Evolutionary conservation across 345 rosid species (phyloP).

Genomic region (Eucalyptus shirleyi): DNA sequence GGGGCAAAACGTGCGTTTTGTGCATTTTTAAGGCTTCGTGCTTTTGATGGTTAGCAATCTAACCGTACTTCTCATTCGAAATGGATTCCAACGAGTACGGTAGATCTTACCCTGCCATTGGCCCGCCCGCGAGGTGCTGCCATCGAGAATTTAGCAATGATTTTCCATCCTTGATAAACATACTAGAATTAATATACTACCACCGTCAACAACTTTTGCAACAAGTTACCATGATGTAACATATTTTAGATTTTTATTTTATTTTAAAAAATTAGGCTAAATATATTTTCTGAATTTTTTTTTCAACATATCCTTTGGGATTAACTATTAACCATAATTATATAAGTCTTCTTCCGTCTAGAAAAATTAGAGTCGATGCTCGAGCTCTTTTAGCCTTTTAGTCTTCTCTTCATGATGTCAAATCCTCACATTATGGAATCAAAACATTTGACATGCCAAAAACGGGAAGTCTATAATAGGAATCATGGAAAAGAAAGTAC

Average conservation of each 20-base stretch:
- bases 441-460: background rate
- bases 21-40: background rate
- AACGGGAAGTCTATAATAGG: background rate
- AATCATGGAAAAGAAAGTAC: too few relatives aligned
- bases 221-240: too few relatives aligned
- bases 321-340: background rate
- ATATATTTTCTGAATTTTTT: too few relatives aligned
- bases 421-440: background rate
- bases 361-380: background rate
- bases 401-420: background rate
- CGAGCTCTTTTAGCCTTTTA: background rate
- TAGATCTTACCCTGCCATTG: background rate
- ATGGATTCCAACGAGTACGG: background rate
- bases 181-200: too few relatives aligned
- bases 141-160: background rate
- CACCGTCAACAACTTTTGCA: too few relatives aligned
- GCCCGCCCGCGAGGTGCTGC: background rate
- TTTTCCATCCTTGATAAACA: background rate
- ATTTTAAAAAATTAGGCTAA: background rate
- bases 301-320: background rate
- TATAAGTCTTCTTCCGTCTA: background rate
- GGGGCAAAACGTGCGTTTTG: background rate
- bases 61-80: background rate
- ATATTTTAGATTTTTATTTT: too few relatives aligned
- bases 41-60: background rate